These are phyloP conservation scores for Beauveria medogensis DNA, from an alignment of 2,329 filamentous ascomycete species.

Conservation along the genomic window DNA sequence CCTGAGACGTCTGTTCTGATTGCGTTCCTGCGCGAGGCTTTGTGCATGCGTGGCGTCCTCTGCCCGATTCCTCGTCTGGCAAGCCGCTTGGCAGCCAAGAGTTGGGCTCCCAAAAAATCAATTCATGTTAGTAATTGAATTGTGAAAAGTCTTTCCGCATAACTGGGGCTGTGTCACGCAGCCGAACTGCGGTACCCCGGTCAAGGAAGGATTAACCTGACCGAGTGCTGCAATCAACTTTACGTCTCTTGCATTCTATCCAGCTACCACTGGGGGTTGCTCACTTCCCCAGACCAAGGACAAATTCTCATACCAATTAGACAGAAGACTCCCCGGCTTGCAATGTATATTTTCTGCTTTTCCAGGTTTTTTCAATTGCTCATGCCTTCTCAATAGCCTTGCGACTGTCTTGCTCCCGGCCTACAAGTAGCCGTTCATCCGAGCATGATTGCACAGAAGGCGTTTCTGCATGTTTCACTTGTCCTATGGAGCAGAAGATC, in stretches of 20 bases:
- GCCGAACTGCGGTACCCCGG: background rate
- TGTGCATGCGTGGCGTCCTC: too few relatives aligned
- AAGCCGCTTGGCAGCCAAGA: background rate
- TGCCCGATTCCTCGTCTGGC: too few relatives aligned
- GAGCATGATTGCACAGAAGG: background rate
- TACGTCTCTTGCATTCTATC: background rate
- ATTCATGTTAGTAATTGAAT: background rate
- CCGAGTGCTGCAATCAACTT: background rate
- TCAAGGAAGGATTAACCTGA: background rate
- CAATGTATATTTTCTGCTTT: background rate
- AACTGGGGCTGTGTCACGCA: background rate
- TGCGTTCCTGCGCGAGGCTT: background rate
- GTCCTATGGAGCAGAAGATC: background rate
- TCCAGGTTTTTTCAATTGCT: too few relatives aligned
- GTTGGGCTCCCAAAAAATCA: background rate
- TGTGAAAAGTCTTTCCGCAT: background rate
- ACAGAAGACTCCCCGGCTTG: background rate
- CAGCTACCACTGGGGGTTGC: background rate
- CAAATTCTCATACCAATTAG: background rate
- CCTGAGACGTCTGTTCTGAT: too few relatives aligned
- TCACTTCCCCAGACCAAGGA: background rate
- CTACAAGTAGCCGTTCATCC: background rate
- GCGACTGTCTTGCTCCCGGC: background rate
- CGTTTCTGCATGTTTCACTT: background rate
- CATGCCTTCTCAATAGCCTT: background rate